Evolutionary conservation across 164 flowering plant genomes (phyloP).

Genomic region (Paratinospora sagittata): DNA sequence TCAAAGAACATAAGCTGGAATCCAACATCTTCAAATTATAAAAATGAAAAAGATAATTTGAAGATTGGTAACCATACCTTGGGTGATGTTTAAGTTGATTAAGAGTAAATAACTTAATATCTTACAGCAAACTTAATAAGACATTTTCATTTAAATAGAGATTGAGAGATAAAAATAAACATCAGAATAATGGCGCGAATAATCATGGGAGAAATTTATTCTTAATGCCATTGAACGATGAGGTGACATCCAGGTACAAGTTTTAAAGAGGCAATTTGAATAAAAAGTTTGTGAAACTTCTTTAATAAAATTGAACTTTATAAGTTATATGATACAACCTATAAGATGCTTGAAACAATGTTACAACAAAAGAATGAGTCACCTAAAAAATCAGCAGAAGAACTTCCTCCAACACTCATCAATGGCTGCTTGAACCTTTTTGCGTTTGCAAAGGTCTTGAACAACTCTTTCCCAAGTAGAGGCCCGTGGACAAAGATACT

Average conservation of each 20-base stretch:
- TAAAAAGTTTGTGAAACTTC: background rate
- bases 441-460: conserved; percentile 48
- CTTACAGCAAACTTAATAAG: too few relatives aligned
- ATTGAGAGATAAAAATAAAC: background rate
- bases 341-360: conserved; percentile 10
- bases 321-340: conserved; percentile 12
- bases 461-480: conserved; percentile 59
- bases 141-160: background rate
- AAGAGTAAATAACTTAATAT: too few relatives aligned
- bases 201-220: background rate
- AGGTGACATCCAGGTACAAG: background rate
- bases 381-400: conserved; percentile 26
- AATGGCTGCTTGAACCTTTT: conserved; percentile 44
- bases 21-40: too few relatives aligned
- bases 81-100: too few relatives aligned
- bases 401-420: conserved; percentile 46
- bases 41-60: too few relatives aligned
- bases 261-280: background rate
- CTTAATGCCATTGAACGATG: background rate
- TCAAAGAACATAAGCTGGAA: too few relatives aligned
- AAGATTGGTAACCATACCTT: too few relatives aligned
- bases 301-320: conserved; percentile 7
- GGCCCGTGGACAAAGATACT: conserved; percentile 49
- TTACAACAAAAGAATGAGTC: conserved; percentile 17
- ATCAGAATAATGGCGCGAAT: background rate